Evolutionary conservation across 2,329 filamentous ascomycete species (phyloP).

Genomic region (Clonostachys solani): DNA sequence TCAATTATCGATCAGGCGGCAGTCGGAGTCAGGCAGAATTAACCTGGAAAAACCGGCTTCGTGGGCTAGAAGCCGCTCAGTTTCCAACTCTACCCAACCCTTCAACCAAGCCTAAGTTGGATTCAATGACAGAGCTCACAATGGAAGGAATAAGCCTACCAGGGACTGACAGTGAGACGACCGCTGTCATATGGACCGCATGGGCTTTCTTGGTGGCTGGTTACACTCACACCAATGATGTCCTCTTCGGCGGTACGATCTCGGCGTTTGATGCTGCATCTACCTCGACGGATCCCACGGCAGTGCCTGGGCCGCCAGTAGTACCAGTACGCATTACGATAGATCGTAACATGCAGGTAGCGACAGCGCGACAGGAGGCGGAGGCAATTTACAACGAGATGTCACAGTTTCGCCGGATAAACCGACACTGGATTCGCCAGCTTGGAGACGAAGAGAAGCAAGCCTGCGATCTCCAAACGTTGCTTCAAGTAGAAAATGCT

Average conservation of each 20-base stretch:
- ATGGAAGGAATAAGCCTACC: neutral
- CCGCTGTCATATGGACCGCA: neutral
- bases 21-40: neutral
- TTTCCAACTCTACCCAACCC: neutral
- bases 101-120: neutral
- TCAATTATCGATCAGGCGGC: neutral
- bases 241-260: neutral
- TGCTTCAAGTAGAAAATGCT: neutral
- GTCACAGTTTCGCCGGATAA: neutral
- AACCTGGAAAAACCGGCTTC: constrained; percentile 9
- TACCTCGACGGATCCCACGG: constrained; percentile 8
- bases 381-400: neutral
- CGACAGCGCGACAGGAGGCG: neutral
- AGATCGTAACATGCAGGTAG: constrained; percentile 1
- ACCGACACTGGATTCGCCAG: neutral
- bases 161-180: neutral
- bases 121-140: neutral
- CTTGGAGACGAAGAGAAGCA: neutral
- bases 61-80: constrained; percentile 7
- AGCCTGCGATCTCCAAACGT: neutral
- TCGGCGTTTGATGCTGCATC: neutral
- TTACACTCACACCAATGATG: neutral
- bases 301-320: constrained; percentile 7
- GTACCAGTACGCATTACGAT: constrained; percentile 9
- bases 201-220: neutral